phyloP scores from a whole-genome alignment of 345 rosid genomes.

The Raphanus raphanistrum region DNA sequence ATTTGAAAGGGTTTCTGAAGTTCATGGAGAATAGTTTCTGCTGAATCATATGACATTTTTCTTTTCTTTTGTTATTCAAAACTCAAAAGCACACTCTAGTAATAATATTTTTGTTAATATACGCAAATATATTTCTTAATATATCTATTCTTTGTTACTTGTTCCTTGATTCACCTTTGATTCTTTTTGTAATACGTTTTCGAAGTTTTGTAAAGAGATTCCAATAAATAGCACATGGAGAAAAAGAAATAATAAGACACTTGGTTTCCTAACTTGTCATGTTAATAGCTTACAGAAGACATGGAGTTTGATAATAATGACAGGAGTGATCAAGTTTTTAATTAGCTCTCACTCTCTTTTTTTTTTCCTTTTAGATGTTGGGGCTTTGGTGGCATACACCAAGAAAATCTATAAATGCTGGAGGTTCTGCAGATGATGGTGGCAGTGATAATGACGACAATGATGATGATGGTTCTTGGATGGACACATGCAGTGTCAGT shows the following conservation, averaged over 20 bases:
- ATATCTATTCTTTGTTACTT: too few species aligned
- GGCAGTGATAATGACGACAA: slow-evolving; percentile 22
- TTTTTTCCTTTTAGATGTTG: slow-evolving; percentile 4
- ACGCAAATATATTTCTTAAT: not conserved
- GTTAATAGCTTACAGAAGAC: slow-evolving; percentile 19
- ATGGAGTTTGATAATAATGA: slow-evolving; percentile 14
- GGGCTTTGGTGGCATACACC: slow-evolving; percentile 47
- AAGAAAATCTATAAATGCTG: slow-evolving; percentile 65
- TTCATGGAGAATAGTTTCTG: slow-evolving; percentile 59
- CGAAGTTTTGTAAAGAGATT: not conserved
- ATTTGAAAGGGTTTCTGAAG: slow-evolving; percentile 59
- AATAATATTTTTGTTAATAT: too few species aligned
- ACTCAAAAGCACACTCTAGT: not conserved
- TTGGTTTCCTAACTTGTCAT: slow-evolving; percentile 4
- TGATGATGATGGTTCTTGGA: slow-evolving; percentile 43
- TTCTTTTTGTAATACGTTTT: too few species aligned
- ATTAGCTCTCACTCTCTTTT: not conserved
- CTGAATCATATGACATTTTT: slow-evolving; percentile 20
- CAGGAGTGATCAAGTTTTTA: slow-evolving; percentile 24
- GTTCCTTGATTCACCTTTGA: too few species aligned
- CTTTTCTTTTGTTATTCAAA: not conserved
- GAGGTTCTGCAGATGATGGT: slow-evolving; percentile 39
- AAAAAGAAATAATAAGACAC: slow-evolving; percentile 15
- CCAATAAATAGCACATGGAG: not conserved
- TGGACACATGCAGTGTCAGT: slow-evolving; percentile 47